These are phyloP conservation scores for Aspergillus arachidicola DNA, from an alignment of 2,329 filamentous ascomycete species.

Conservation along the genomic window DNA sequence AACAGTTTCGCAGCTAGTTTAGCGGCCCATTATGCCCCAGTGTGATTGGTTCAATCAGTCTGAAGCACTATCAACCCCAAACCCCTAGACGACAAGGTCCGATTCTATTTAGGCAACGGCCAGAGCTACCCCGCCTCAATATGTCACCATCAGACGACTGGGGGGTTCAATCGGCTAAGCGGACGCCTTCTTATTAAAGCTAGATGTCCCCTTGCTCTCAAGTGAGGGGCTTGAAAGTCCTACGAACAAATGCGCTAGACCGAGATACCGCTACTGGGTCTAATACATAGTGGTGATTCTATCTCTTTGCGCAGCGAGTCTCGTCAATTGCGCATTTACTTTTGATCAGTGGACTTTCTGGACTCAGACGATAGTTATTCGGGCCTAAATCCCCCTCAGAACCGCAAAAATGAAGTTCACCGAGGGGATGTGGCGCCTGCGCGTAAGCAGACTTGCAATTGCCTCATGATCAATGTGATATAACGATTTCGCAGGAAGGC, in stretches of 20 bases:
- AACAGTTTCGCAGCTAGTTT: background rate
- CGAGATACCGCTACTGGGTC: background rate
- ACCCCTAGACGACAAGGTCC: background rate
- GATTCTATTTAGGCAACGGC: background rate
- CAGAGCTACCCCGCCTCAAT: slow-evolving; percentile 5
- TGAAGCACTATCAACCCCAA: background rate
- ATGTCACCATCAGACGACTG: slow-evolving; percentile 11
- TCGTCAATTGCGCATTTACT: background rate
- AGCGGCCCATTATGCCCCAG: background rate
- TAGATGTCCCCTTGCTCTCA: background rate
- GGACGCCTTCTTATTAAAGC: background rate
- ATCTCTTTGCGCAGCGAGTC: background rate
- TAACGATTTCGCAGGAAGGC: slow-evolving; percentile 31
- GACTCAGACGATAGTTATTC: background rate
- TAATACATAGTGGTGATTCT: background rate
- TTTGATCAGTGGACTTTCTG: background rate
- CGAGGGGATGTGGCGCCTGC: slow-evolving; percentile 43
- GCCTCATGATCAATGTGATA: background rate
- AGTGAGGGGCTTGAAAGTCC: background rate
- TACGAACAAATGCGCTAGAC: background rate
- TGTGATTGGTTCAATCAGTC: background rate
- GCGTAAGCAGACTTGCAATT: slow-evolving; percentile 23
- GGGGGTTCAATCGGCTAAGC: background rate
- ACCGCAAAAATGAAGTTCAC: slow-evolving; percentile 44
- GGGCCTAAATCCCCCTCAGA: background rate